phyloP scores from a whole-genome alignment of 192 early-diverging fungal genomes.

The Coemansia sp. region DNA sequence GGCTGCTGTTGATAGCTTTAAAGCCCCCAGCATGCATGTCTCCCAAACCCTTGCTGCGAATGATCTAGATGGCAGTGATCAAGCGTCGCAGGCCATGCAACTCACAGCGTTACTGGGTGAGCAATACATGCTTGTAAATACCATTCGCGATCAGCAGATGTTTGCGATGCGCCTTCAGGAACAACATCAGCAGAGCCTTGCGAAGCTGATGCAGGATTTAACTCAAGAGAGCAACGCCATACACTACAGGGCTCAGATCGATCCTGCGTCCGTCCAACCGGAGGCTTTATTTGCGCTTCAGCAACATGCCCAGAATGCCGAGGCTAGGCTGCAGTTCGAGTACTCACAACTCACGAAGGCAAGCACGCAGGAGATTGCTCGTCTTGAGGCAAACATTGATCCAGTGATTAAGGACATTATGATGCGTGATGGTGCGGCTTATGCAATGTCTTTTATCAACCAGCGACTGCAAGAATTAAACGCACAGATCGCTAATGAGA shows the following conservation, averaged over 20 bases:
- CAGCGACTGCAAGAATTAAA: constrained; percentile 46
- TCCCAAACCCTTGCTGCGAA: not conserved
- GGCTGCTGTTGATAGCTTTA: not conserved
- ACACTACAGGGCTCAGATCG: constrained; percentile 40
- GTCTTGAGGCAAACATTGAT: constrained; percentile 40
- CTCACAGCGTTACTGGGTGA: constrained; percentile 41
- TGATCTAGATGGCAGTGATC: not conserved
- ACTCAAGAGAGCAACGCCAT: constrained; percentile 42
- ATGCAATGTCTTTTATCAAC: constrained; percentile 40
- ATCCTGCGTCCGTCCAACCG: constrained; percentile 20
- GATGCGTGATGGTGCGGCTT: constrained; percentile 29
- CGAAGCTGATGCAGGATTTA: constrained; percentile 48
- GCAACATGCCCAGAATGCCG: constrained; percentile 29
- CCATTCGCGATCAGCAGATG: constrained; percentile 40
- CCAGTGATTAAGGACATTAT: constrained; percentile 48
- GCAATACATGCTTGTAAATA: constrained; percentile 32
- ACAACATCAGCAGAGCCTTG: constrained; percentile 39
- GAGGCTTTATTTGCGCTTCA: constrained; percentile 42
- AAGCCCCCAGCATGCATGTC: not conserved
- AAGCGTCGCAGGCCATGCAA: constrained; percentile 38
- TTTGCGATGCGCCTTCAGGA: constrained; percentile 26
- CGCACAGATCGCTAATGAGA: constrained; percentile 19
- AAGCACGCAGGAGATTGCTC: constrained; percentile 34
- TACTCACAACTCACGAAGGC: constrained; percentile 28
- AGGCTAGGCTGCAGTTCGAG: constrained; percentile 26